Evolutionary conservation across 208 protist species (phyloP), one percentile per base, ranked within the genome.

Genomic region (Leishmania amazonensis): DNA sequence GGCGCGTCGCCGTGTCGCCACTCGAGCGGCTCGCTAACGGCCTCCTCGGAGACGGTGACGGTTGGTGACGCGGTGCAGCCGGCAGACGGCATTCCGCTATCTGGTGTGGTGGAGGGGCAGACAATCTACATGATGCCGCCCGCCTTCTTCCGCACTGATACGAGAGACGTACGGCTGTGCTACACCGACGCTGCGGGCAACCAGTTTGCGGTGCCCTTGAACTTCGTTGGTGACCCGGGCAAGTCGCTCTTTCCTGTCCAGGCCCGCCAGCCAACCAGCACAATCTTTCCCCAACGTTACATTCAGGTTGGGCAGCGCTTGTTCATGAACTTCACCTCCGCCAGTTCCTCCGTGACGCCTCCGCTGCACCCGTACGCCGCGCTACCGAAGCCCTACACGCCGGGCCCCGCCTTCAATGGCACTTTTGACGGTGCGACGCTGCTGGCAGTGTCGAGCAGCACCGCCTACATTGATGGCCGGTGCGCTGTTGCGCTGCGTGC

Each of bases 151-250:
- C 87, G 89, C 51, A 76, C 68, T 21, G 89, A 87, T 68, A 96
- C 89, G 7, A 91, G 7, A 15, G 60, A 86, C 2, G 76, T 98
- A 24, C 89, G 90, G 19, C 83, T 96, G 81, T 98, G 95, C 83
- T 98, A 96, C 88, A 88, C 81, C 54, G 93, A 98, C 85, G 84
- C 86, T 65, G 89, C 76, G 9, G 93, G 93, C 62, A 96, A 94
- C 71, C 83, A 96, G 79, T 98, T 94, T 79, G 91, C 92, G 24
- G 88, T 98, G 19, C 93, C 95, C 6, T 78, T 98, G 53, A 58
- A 86, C 54, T 82, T 86, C 75, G 58, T 58, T 47, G 81, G 45
- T 19, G 38, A 70, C 19, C 87, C 84, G 17, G 79, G 68, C 1
- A 49, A 75, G 57, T 95, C 92, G 11, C 1, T 83, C 49, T 88